Evolutionary conservation across 257 asterid species (phyloP).

Genomic region (Solanum etuberosum): DNA sequence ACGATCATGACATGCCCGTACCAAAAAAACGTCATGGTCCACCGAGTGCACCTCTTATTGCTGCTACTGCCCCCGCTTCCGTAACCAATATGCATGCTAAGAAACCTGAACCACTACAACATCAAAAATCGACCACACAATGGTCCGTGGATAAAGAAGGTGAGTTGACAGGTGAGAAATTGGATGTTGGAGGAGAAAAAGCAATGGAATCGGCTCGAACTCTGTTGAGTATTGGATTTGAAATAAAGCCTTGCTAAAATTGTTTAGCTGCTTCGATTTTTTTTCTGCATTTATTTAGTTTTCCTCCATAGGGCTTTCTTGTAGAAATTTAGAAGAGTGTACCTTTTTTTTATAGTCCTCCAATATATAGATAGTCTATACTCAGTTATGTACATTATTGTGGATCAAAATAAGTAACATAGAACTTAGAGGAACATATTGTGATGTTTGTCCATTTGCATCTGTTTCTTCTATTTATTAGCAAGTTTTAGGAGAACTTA

Average conservation of each 20-base stretch:
- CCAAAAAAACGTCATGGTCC: slow-evolving; percentile 59
- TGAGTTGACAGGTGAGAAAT: slow-evolving; percentile 37
- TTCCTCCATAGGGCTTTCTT: slow-evolving; percentile 2
- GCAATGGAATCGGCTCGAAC: slow-evolving; percentile 43
- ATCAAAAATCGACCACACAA: slow-evolving; percentile 27
- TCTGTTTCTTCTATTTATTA: neutral
- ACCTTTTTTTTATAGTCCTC: neutral
- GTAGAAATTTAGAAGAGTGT: slow-evolving; percentile 4
- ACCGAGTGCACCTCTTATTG: slow-evolving; percentile 23
- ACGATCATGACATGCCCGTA: slow-evolving; percentile 74
- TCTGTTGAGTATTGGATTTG: slow-evolving; percentile 66
- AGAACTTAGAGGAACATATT: neutral
- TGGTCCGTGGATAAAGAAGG: slow-evolving; percentile 60
- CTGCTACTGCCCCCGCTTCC: slow-evolving; percentile 34
- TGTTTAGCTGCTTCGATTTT: neutral
- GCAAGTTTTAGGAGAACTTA: neutral
- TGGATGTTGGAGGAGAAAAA: slow-evolving; percentile 27
- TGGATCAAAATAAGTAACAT: slow-evolving; percentile 6
- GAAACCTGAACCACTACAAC: slow-evolving; percentile 17
- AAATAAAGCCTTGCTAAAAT: slow-evolving; percentile 67
- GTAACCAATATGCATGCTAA: slow-evolving; percentile 12
- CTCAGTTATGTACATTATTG: slow-evolving; percentile 14
- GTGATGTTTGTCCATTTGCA: neutral
- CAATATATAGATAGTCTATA: slow-evolving; percentile 11
- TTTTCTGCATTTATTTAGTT: neutral